These are phyloP conservation scores for Crithidia fasciculata DNA, from an alignment of 208 protist genomes.

Conservation along the genomic window DNA sequence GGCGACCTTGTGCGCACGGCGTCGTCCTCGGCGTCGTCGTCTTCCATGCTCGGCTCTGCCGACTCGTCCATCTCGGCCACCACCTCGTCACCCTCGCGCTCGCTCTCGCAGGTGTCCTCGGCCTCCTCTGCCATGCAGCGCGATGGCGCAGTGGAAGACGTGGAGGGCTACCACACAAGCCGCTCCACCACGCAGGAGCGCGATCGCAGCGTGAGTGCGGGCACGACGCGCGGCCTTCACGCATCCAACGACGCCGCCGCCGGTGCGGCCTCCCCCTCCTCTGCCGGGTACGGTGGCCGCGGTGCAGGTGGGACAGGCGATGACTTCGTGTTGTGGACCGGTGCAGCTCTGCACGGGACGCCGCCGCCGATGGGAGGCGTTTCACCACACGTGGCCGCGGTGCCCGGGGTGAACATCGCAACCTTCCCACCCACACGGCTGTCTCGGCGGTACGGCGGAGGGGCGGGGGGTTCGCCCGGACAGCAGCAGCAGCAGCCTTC, in stretches of 20 bases:
- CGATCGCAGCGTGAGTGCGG: not conserved
- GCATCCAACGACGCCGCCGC: too few species aligned
- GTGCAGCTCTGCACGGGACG: too few species aligned
- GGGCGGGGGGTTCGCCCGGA: not conserved
- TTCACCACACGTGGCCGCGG: not conserved
- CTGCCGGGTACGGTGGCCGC: too few species aligned
- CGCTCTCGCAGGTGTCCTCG: conserved; percentile 3
- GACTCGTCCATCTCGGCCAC: conserved; percentile 11
- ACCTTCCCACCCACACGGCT: not conserved
- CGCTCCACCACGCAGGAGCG: not conserved
- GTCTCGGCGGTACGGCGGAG: too few species aligned
- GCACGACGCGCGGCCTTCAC: too few species aligned
- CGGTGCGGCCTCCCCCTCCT: not conserved
- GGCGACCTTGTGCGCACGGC: not conserved
- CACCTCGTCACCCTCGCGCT: conserved; percentile 7
- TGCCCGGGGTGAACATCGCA: not conserved
- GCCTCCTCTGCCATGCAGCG: not conserved
- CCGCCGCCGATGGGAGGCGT: not conserved
- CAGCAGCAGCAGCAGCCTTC: not conserved
- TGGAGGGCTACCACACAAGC: not conserved
- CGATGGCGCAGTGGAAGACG: too few species aligned
- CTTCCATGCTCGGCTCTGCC: conserved; percentile 3
- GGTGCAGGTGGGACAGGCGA: too few species aligned
- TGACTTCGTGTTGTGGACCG: too few species aligned
- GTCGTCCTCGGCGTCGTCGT: conserved; percentile 2